Base-by-base conservation (phyloP, 306 rosid species). In the Pueraria montana region DNA sequence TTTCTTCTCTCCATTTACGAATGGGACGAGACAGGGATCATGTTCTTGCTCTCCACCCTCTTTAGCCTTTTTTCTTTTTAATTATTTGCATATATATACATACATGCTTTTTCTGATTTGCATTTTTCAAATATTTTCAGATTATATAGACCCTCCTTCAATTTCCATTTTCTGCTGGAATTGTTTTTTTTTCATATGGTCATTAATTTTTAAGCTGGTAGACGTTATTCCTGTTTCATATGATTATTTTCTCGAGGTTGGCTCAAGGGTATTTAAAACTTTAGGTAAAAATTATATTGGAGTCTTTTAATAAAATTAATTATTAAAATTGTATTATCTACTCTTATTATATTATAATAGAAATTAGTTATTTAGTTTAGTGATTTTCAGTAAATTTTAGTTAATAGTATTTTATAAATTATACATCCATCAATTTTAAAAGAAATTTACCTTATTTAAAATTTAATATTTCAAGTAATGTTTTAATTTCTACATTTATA, bases 1-100 rank as follows among this genome's bases (percentile, higher is more conserved):
- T 80, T 71, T 71, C 64, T 58, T 80, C 78, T 73, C 23, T 48
- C 63, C 63, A 72, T 72, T 72, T 49, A 34, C 53, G n/a, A 72
- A 82, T 74, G 68, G 40, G 61, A 61, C 66, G 18, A 27, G 73
- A 34, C 66, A 82, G 5, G 68, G 23, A 64, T 74, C 52, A 36
- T 67, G 52, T 16, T 69, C 69, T 53, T 67, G 61, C 45, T 55
- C 50, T 53, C 42, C 34, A 42, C 52, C 53, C 73, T 38, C 46
- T 65, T 32, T 65, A 65, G 8, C 72, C 32, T 21, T 67, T 68
- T 36, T 68, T n/a, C 50, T 45, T 23, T 69, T 69, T 20, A 43
- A 43, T 42, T 45, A 69, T 69, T 43, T 30, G 18, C 10, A 61
- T 2, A 11, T 1, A 0, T 49, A 49, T 16, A 49, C 55, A 0